Percentiles rank a stretch among this genome's conserved stretches.
Conservation (phyloP, 2,329 filamentous ascomycete genomes). For the Penicillium sp. region DNA sequence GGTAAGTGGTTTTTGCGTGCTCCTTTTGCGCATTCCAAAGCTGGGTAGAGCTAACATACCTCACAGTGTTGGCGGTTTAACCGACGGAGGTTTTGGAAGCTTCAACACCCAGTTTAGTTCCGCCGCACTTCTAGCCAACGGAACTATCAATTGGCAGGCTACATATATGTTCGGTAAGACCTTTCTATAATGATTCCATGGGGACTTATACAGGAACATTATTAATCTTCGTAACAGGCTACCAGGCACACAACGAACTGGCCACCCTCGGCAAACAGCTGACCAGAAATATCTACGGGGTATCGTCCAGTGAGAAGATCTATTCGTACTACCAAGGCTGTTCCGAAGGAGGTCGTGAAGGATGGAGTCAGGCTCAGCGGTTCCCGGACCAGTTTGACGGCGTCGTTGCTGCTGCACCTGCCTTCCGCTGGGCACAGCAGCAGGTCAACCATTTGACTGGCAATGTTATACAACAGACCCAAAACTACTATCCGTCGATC, state of each 20-base stretch:
- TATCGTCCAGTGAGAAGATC: constrained; percentile 17
- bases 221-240: constrained; percentile 20
- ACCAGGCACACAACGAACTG: constrained; percentile 49
- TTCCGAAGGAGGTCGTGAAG: constrained; percentile 47
- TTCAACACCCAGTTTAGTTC: constrained; percentile 40
- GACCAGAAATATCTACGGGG: constrained; percentile 36
- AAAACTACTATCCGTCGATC: constrained; percentile 37
- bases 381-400: constrained; percentile 38
- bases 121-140: constrained; percentile 36
- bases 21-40: too few relatives aligned
- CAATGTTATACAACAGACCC: constrained; percentile 33
- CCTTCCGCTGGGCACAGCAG: constrained; percentile 39
- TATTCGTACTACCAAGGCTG: constrained; percentile 32
- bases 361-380: constrained; percentile 41
- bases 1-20: constrained; percentile 30
- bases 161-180: constrained; percentile 43
- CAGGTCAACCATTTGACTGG: constrained; percentile 38
- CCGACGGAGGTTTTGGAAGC: constrained; percentile 50
- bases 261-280: constrained; percentile 42
- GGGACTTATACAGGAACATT: too few relatives aligned
- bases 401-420: constrained; percentile 40
- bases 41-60: neutral
- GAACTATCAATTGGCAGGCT: constrained; percentile 48
- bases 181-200: too few relatives aligned
- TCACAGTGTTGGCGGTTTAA: constrained; percentile 31